These are phyloP conservation scores for Myxozyma kluyveri DNA, from an alignment of 805 yeast species.

Conservation along the genomic window DNA sequence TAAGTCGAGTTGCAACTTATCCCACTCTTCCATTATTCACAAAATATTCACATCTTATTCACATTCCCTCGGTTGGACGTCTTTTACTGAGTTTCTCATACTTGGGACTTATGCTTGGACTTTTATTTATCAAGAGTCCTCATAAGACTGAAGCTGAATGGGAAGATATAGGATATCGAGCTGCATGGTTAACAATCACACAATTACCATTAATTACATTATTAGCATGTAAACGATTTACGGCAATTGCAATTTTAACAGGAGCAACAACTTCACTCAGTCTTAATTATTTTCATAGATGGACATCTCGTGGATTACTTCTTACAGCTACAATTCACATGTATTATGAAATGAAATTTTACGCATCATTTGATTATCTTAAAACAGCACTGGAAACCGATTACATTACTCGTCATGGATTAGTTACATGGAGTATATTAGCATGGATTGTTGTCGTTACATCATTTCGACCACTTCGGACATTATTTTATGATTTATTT, in stretches of 20 bases:
- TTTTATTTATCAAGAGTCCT: constrained; percentile 25
- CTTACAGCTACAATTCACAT: constrained; percentile 32
- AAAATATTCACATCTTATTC: neutral
- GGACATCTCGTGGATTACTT: constrained; percentile 34
- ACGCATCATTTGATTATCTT: constrained; percentile 26
- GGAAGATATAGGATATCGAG: constrained; percentile 32
- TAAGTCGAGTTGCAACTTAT: constrained; percentile 16
- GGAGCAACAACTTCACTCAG: constrained; percentile 29
- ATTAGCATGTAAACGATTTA: constrained; percentile 28
- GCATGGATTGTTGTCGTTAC: constrained; percentile 32
- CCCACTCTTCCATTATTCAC: constrained; percentile 9
- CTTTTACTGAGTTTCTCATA: constrained; percentile 16
- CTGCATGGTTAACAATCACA: constrained; percentile 34
- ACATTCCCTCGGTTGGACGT: constrained; percentile 24
- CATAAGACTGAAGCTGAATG: constrained; percentile 12
- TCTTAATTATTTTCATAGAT: constrained; percentile 34
- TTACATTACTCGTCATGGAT: constrained; percentile 26
- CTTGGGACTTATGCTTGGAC: constrained; percentile 26
- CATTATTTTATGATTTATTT: constrained; percentile 31
- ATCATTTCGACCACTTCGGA: constrained; percentile 36
- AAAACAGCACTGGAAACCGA: constrained; percentile 21
- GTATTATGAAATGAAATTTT: constrained; percentile 28
- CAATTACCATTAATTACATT: constrained; percentile 34
- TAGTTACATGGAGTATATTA: constrained; percentile 31
- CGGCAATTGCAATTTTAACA: constrained; percentile 28